phyloP scores from a whole-genome alignment of 768 basidiomycete species.

The Dendrothele bispora region DNA sequence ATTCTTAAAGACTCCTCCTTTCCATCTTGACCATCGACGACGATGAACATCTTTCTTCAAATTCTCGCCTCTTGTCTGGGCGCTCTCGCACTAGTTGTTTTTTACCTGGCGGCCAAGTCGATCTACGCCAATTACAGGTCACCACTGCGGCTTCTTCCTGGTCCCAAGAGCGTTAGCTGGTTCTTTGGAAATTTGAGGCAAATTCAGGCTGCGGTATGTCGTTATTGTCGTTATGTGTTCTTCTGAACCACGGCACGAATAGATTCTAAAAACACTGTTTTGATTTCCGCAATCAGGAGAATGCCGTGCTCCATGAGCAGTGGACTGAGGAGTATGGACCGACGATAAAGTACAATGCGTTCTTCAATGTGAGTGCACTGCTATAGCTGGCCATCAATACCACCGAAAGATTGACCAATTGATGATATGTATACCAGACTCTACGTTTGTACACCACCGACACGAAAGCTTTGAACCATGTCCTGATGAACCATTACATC shows the following conservation, averaged over 20 bases:
- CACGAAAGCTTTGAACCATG: slow-evolving; percentile 59
- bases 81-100: slow-evolving; percentile 6
- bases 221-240: not conserved
- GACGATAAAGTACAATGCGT: slow-evolving; percentile 28
- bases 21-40: too few species aligned
- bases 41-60: slow-evolving; percentile 7
- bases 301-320: slow-evolving; percentile 21
- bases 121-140: slow-evolving; percentile 18
- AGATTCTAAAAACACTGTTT: not conserved
- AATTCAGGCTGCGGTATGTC: slow-evolving; percentile 23
- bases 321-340: slow-evolving; percentile 39
- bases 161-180: slow-evolving; percentile 31
- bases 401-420: not conserved
- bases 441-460: slow-evolving; percentile 57
- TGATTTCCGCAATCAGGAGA: too few species aligned
- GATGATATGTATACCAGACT: slow-evolving; percentile 12
- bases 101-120: slow-evolving; percentile 14
- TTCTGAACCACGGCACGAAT: not conserved
- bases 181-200: slow-evolving; percentile 35
- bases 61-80: slow-evolving; percentile 7
- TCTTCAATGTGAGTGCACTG: slow-evolving; percentile 30
- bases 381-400: not conserved
- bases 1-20: too few species aligned
- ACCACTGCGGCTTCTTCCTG: slow-evolving; percentile 33
- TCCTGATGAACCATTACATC: slow-evolving; percentile 53